Percentiles rank a stretch among this genome's conserved stretches.
These are phyloP conservation scores for Torulaspora maleeae DNA, from an alignment of 805 yeast genomes.

Conservation along the genomic window DNA sequence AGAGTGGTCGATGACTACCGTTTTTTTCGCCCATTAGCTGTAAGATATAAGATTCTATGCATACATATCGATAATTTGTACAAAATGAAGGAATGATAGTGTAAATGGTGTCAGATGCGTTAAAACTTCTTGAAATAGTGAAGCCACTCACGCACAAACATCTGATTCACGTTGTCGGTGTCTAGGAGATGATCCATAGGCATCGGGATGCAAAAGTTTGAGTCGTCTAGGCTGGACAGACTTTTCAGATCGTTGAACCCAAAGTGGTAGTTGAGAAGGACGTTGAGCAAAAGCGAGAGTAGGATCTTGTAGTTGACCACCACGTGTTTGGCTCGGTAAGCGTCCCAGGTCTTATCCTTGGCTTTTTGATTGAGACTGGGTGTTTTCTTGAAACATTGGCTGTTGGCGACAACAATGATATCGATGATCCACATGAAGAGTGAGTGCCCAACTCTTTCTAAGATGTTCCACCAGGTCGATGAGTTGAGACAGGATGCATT, in stretches of 20 bases:
- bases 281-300: slow-evolving; percentile 38
- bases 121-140: slow-evolving; percentile 34
- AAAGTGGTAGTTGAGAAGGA: slow-evolving; percentile 47
- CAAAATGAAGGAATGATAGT: not conserved
- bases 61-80: not conserved
- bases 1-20: not conserved
- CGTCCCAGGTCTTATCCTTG: slow-evolving; percentile 29
- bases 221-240: slow-evolving; percentile 26
- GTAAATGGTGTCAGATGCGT: not conserved
- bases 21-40: not conserved
- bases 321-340: slow-evolving; percentile 34
- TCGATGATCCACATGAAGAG: slow-evolving; percentile 36
- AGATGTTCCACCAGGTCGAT: slow-evolving; percentile 33
- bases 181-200: slow-evolving; percentile 24
- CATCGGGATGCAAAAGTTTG: slow-evolving; percentile 30
- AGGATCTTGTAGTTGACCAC: slow-evolving; percentile 40
- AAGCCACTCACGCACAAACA: slow-evolving; percentile 35
- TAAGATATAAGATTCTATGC: not conserved
- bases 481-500: slow-evolving; percentile 29
- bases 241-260: slow-evolving; percentile 41
- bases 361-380: slow-evolving; percentile 27
- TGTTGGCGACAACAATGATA: slow-evolving; percentile 31
- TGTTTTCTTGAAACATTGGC: slow-evolving; percentile 36
- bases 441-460: slow-evolving; percentile 32
- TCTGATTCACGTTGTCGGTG: slow-evolving; percentile 20